These are phyloP conservation scores for Tylopilus plumbeoviolaceoides DNA, from an alignment of 768 basidiomycete species.

Conservation along the genomic window DNA sequence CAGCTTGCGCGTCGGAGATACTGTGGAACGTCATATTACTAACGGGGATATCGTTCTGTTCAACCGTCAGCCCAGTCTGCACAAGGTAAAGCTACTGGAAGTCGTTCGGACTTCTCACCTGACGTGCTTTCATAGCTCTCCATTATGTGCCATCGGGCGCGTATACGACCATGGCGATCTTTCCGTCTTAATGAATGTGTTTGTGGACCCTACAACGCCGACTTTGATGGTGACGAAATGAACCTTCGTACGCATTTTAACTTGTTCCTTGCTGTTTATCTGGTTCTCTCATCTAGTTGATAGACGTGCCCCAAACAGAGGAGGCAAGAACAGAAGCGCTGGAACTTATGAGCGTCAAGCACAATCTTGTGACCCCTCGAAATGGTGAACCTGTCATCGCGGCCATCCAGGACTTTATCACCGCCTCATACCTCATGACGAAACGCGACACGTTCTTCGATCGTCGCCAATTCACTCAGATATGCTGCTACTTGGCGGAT, in stretches of 20 bases:
- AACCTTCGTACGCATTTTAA: slow-evolving; percentile 73
- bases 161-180: slow-evolving; percentile 95
- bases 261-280: background rate
- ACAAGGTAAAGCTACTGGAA: slow-evolving; percentile 56
- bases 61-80: slow-evolving; percentile 97
- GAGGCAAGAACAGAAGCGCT: slow-evolving; percentile 96
- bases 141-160: slow-evolving; percentile 98
- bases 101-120: background rate
- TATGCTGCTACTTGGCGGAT: slow-evolving; percentile 91
- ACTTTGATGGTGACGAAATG: slow-evolving; percentile 99
- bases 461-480: slow-evolving; percentile 92
- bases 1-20: slow-evolving; percentile 78
- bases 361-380: slow-evolving; percentile 95
- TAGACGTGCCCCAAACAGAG: slow-evolving; percentile 98
- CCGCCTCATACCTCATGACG: slow-evolving; percentile 93
- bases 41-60: slow-evolving; percentile 97
- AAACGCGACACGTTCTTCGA: slow-evolving; percentile 91
- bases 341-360: slow-evolving; percentile 94
- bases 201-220: slow-evolving; percentile 97
- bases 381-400: slow-evolving; percentile 99
- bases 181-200: slow-evolving; percentile 99
- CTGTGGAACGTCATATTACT: slow-evolving; percentile 90
- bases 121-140: slow-evolving; percentile 58
- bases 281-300: background rate
- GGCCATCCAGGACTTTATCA: slow-evolving; percentile 99